Evolutionary conservation across 179 eudicot genomes (phyloP), one percentile per base, ranked within the genome.

Genomic region (Drosera spatulata): DNA sequence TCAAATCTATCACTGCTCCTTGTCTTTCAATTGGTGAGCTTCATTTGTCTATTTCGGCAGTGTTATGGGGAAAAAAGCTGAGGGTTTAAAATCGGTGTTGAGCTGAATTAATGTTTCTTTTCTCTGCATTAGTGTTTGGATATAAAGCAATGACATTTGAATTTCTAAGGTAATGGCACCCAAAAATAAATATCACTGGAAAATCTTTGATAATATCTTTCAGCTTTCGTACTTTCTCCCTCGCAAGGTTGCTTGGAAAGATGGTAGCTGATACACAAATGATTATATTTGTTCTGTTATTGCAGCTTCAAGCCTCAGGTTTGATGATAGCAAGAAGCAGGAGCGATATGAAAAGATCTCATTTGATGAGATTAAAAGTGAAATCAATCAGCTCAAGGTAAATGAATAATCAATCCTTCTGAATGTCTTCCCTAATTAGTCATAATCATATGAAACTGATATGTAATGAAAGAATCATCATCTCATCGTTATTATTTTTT

Each of bases 281-380:
- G 12, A 5, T 56, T 10, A 38, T n/a, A 45, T 39, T 56, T 1
- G n/a, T 22, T 13, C 59, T 45, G 39, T 63, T 45, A 61, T 62
- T 79, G 76, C 90, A 93, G 99, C 99, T 66, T 93, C 95, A 46
- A 56, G 66, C 42, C 90, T 93, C 58, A 61, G 63, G n/a, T 93
- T 84, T 73, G 95, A 86, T 56, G 79, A 89, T 64, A 47, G 13
- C 12, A 85, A 79, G 76, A 93, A 89, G 75, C 83, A 81, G 64
- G 69, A 61, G 70, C 81, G 61, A 56, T 93, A 84, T 67, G 68
- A 80, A 43, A 70, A 73, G 41, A 74, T 93, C 66, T 82, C 93
- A 64, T 89, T 93, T 60, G 44, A 78, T 57, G 93, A 89, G 78
- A 64, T 93, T 69, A 65, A 65, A 51, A 15, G 56, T 37, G 99